These are phyloP conservation scores for Aspergillus sparsus DNA, from an alignment of 495 filamentous ascomycete genomes.

Conservation along the genomic window DNA sequence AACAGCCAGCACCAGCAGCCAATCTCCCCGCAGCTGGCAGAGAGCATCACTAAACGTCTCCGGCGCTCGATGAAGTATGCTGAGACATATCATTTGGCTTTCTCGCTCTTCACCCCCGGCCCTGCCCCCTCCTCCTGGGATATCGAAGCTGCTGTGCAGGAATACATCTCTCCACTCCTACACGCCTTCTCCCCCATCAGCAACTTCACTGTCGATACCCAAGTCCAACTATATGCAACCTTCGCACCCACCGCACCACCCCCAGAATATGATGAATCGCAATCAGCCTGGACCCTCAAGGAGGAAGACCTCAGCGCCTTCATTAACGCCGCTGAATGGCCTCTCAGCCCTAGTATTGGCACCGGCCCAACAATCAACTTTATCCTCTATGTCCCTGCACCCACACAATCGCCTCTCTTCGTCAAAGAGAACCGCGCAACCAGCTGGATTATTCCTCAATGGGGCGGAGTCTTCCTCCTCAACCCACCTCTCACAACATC, in stretches of 20 bases:
- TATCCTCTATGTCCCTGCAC: slow-evolving; percentile 75
- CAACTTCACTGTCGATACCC: slow-evolving; percentile 95
- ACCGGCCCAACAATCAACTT: slow-evolving; percentile 94
- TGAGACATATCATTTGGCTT: slow-evolving; percentile 91
- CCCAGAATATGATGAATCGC: slow-evolving; percentile 54
- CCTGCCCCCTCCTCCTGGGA: slow-evolving; percentile 85
- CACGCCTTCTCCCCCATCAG: slow-evolving; percentile 76
- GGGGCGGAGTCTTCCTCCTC: slow-evolving; percentile 88
- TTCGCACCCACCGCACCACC: slow-evolving; percentile 70
- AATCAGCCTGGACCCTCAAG: slow-evolving; percentile 64
- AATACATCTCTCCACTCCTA: slow-evolving; percentile 81
- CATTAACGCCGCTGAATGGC: slow-evolving; percentile 98
- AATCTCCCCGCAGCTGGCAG: slow-evolving; percentile 49
- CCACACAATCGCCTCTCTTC: slow-evolving; percentile 61
- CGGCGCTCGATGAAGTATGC: slow-evolving; percentile 88
- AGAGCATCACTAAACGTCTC: slow-evolving; percentile 59
- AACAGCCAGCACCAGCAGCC: slow-evolving; percentile 26
- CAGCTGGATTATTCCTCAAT: slow-evolving; percentile 94
- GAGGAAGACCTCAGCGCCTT: slow-evolving; percentile 91
- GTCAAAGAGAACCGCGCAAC: slow-evolving; percentile 72
- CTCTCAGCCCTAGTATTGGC: slow-evolving; percentile 90
- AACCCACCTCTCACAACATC: slow-evolving; percentile 53
- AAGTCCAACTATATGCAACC: slow-evolving; percentile 88
- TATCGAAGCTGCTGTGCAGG: slow-evolving; percentile 76
- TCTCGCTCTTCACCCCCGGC: slow-evolving; percentile 86